Percentiles rank a stretch among this genome's conserved stretches.
Conservation (phyloP, 495 filamentous ascomycete species). For the Pyrenopolyporus hunteri region DNA sequence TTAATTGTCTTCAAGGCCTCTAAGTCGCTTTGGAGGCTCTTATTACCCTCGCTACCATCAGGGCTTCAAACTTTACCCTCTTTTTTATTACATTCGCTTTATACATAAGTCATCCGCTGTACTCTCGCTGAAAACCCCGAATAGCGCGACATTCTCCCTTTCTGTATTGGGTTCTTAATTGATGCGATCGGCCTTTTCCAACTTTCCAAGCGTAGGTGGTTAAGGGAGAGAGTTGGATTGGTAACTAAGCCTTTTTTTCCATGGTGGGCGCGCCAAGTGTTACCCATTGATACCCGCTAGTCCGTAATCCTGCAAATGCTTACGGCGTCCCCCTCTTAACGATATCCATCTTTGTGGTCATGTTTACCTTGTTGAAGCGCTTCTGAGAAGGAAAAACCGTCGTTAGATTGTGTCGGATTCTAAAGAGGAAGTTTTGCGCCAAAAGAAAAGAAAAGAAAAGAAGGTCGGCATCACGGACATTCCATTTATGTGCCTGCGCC, state of each 20-base stretch:
- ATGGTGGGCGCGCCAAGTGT: slow-evolving; percentile 28
- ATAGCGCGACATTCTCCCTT: neutral
- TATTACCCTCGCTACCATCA: slow-evolving; percentile 1
- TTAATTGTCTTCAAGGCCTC: slow-evolving; percentile 13
- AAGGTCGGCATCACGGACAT: slow-evolving; percentile 15
- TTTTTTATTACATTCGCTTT: slow-evolving; percentile 19
- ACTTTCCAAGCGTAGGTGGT: no score
- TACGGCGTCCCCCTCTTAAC: slow-evolving; percentile 21
- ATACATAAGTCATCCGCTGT: neutral
- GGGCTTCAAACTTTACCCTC: neutral
- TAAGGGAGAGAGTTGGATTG: slow-evolving; percentile 18
- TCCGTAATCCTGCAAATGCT: slow-evolving; percentile 18
- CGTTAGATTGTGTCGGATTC: neutral
- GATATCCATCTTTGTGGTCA: slow-evolving; percentile 10
- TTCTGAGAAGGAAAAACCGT: slow-evolving; percentile 3
- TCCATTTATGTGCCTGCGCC: neutral
- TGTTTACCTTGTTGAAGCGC: slow-evolving; percentile 28
- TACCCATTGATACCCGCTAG: slow-evolving; percentile 36
- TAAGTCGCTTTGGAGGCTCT: slow-evolving; percentile 10
- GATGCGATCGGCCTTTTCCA: slow-evolving; percentile 13
- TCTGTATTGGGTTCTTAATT: slow-evolving; percentile 2
- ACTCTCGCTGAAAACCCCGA: slow-evolving; percentile 12
- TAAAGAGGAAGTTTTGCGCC: neutral
- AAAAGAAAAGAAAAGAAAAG: no score
- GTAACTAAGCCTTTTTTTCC: slow-evolving; percentile 20